Evolutionary conservation across 129 eudicot species (phyloP).

Genomic region (Tagetes patula): DNA sequence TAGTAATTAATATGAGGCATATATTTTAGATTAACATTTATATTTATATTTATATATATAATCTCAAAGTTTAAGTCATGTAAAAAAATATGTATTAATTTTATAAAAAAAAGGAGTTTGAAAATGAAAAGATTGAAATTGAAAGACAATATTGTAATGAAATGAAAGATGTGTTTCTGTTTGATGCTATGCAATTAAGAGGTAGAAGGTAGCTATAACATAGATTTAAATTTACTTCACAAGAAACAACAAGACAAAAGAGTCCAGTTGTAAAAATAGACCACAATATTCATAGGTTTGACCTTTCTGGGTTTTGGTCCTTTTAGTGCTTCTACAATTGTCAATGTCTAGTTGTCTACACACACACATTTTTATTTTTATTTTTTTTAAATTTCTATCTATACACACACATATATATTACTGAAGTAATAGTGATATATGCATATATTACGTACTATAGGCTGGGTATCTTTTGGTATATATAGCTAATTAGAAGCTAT

Average conservation of each 20-base stretch:
- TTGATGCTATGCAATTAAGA: conserved; percentile 20
- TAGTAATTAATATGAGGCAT: too few relatives aligned
- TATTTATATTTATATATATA: too few relatives aligned
- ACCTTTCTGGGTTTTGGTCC: conserved; percentile 11
- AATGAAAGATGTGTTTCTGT: conserved; percentile 25
- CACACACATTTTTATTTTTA: neutral
- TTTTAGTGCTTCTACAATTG: conserved; percentile 32
- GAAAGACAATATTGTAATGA: conserved; percentile 4
- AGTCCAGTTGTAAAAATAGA: conserved; percentile 35
- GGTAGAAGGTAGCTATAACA: conserved; percentile 2
- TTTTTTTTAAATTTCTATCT: neutral
- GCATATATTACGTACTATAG: too few relatives aligned
- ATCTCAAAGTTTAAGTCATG: too few relatives aligned
- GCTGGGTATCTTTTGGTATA: conserved; percentile 31
- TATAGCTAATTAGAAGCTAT: too few relatives aligned
- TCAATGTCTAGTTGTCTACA: conserved; percentile 28
- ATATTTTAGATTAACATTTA: too few relatives aligned
- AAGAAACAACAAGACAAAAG: conserved; percentile 31
- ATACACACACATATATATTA: conserved; percentile 10
- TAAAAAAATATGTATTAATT: too few relatives aligned
- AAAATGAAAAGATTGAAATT: too few relatives aligned
- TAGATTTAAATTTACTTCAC: conserved; percentile 28
- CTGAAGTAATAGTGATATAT: conserved; percentile 20
- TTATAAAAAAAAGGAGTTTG: neutral
- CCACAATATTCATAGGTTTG: conserved; percentile 26